Evolutionary conservation across 2,329 filamentous ascomycete genomes (phyloP).

Genomic region (Neonectria magnoliae): DNA sequence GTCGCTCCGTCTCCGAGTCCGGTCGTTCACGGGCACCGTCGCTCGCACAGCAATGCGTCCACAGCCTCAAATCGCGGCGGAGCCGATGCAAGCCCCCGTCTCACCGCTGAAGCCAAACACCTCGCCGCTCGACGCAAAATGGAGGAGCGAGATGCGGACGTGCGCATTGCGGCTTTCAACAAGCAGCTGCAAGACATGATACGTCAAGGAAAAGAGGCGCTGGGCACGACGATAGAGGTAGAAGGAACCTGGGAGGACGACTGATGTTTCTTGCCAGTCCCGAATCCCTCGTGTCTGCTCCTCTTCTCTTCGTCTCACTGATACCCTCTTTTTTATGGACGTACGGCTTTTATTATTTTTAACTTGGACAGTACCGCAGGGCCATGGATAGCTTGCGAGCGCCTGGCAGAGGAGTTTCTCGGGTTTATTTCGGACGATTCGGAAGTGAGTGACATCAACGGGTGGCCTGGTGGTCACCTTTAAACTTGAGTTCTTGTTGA

Average conservation of each 20-base stretch:
- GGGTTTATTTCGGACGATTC: conserved; percentile 8
- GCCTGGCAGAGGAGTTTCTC: conserved; percentile 16
- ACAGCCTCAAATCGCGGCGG: conserved; percentile 48
- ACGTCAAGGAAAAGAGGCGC: conserved; percentile 83
- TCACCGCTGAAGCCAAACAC: conserved; percentile 74
- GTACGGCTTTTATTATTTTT: conserved; percentile 9
- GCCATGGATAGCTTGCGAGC: conserved; percentile 1
- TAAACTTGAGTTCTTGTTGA: conserved; percentile 1
- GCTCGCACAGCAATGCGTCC: conserved; percentile 58
- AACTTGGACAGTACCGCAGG: conserved; percentile 2
- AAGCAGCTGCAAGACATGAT: conserved; percentile 86
- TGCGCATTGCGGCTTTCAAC: conserved; percentile 82
- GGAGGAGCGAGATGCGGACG: conserved; percentile 82
- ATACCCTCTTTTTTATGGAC: conserved; percentile 21
- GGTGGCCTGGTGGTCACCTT: neutral
- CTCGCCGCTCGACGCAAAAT: conserved; percentile 76
- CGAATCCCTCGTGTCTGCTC: conserved; percentile 1
- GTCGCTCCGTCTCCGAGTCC: conserved; percentile 30
- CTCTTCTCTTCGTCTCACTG: conserved; percentile 5
- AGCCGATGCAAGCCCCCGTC: conserved; percentile 56
- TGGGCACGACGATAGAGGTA: conserved; percentile 79
- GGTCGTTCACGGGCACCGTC: conserved; percentile 47
- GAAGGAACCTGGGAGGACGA: conserved; percentile 56
- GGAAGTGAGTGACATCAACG: neutral
- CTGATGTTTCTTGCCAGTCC: conserved; percentile 16